Percentiles rank a stretch among this genome's conserved stretches.
Conservation (phyloP, 768 basidiomycete genomes). For the Clitopilus passeckerianus region DNA sequence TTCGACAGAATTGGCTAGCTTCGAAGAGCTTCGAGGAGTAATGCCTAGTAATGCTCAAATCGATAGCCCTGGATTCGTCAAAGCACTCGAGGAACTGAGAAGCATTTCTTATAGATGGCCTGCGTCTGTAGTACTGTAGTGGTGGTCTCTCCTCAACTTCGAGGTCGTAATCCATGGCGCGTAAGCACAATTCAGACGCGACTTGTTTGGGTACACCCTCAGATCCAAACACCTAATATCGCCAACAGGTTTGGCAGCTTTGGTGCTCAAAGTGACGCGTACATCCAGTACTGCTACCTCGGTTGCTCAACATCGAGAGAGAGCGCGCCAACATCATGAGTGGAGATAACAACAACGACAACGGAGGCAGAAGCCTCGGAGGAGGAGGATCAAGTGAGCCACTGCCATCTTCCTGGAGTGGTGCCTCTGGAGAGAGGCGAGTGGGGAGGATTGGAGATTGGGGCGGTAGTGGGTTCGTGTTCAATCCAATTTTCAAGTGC, state of each 20-base stretch:
- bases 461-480: slow-evolving; percentile 16
- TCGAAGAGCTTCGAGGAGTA: no score
- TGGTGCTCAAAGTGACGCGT: neutral
- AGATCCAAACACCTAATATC: neutral
- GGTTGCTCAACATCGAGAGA: neutral
- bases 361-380: slow-evolving; percentile 37
- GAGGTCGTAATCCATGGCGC: no score
- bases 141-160: no score
- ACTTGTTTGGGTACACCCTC: neutral
- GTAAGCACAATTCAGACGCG: neutral
- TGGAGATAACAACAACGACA: slow-evolving; percentile 21
- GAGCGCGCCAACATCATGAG: neutral
- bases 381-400: no score
- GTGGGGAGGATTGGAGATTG: slow-evolving; percentile 54
- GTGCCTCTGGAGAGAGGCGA: slow-evolving; percentile 35
- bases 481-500: no score
- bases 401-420: slow-evolving; percentile 18
- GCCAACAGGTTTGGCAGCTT: neutral
- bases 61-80: no score
- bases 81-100: no score
- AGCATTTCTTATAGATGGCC: no score
- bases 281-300: neutral
- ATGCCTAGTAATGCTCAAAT: no score
- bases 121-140: no score
- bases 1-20: no score